Conservation (phyloP, 305 asterid species). For the Coffea humblotiana region DNA sequence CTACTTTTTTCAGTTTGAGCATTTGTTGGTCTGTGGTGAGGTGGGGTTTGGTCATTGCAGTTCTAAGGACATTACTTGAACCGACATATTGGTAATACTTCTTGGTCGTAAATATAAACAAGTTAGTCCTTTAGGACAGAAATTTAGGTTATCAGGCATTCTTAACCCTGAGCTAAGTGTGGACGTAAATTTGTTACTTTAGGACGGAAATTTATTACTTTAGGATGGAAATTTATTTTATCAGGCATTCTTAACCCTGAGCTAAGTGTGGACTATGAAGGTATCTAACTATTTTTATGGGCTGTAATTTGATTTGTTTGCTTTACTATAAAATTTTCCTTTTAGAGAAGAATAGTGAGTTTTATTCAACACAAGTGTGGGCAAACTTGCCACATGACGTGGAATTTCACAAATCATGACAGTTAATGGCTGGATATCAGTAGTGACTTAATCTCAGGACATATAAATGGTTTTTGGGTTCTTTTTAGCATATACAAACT, state of each 20-base stretch:
- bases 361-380: slow-evolving; percentile 25
- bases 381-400: slow-evolving; percentile 44
- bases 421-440: neutral
- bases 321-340: neutral
- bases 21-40: neutral
- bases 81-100: neutral
- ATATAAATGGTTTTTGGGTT: too few species aligned
- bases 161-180: too few species aligned
- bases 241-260: neutral
- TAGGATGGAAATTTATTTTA: too few species aligned
- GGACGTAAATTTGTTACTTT: too few species aligned
- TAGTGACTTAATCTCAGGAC: too few species aligned
- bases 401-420: slow-evolving; percentile 41
- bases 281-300: neutral
- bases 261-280: neutral
- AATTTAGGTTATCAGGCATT: too few species aligned
- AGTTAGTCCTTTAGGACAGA: neutral
- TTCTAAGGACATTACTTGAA: too few species aligned
- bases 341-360: slow-evolving; percentile 1
- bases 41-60: neutral
- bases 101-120: neutral
- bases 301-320: neutral
- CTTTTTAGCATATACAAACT: too few species aligned
- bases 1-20: neutral
- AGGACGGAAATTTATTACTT: too few species aligned